phyloP scores from a whole-genome alignment of 2,329 filamentous ascomycete species.

The Talaromyces pinophilus region DNA sequence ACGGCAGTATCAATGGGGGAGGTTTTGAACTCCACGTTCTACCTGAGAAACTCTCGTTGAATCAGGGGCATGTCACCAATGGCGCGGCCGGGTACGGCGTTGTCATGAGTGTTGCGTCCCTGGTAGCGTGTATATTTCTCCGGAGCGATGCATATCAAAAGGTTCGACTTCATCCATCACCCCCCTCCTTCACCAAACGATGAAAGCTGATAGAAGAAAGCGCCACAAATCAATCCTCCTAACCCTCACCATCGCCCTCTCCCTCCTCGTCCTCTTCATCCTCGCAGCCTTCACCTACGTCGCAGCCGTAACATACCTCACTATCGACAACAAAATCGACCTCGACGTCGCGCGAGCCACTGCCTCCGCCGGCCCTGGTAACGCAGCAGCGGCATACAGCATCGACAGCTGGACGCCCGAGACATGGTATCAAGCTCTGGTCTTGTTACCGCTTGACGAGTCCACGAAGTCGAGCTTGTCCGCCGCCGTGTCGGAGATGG shows the following conservation, averaged over 20 bases:
- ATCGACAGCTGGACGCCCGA: conserved; percentile 22
- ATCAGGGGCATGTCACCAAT: conserved; percentile 21
- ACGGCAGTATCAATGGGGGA: background rate
- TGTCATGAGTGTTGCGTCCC: conserved; percentile 14
- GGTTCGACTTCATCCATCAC: background rate
- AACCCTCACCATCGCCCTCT: background rate
- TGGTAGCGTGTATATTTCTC: conserved; percentile 2
- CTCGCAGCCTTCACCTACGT: conserved; percentile 17
- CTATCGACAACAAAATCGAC: conserved; percentile 10
- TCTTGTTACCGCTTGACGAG: conserved; percentile 6
- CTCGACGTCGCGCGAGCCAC: background rate
- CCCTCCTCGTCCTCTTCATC: conserved; percentile 7
- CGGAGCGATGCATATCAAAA: background rate
- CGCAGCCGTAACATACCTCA: conserved; percentile 17
- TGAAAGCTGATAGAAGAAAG: background rate
- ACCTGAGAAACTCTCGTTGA: conserved; percentile 18
- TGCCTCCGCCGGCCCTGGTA: background rate
- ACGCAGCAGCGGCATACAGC: background rate
- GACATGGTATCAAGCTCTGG: conserved; percentile 19
- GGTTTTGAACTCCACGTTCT: conserved; percentile 18
- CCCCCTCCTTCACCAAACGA: background rate
- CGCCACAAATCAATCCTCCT: conserved; percentile 14
- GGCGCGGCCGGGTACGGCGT: conserved; percentile 16
- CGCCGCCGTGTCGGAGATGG: conserved; percentile 11
- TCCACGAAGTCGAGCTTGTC: background rate